These are phyloP conservation scores for Dictyostelium capitatum DNA, from an alignment of 78 protist species.

Conservation along the genomic window DNA sequence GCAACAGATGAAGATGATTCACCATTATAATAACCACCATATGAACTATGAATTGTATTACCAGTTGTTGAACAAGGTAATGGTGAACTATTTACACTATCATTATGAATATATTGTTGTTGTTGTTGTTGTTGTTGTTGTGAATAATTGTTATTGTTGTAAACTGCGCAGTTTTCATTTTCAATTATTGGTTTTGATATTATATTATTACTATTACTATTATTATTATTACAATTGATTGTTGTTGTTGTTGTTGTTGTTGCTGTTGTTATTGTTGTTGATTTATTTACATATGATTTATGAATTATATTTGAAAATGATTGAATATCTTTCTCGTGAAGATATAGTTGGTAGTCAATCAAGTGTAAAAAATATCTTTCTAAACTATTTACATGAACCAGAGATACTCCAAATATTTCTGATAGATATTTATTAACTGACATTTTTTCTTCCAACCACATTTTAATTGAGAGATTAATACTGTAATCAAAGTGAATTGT, in stretches of 20 bases:
- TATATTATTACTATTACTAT: background rate
- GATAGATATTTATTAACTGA: conserved; percentile 67
- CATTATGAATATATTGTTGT: background rate
- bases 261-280: background rate
- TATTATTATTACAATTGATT: background rate
- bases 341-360: conserved; percentile 58
- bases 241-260: background rate
- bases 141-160: background rate
- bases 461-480: conserved; percentile 46
- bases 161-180: background rate
- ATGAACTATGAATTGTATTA: background rate
- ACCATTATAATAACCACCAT: background rate
- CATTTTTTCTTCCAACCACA: conserved; percentile 81
- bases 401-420: conserved; percentile 50
- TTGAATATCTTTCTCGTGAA: conserved; percentile 56
- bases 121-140: background rate
- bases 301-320: conserved; percentile 40
- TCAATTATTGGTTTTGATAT: background rate
- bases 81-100: conserved; percentile 43
- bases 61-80: conserved; percentile 11
- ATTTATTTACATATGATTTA: conserved; percentile 20
- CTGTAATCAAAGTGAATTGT: background rate
- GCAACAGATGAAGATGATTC: conserved; percentile 5
- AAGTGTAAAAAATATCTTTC: conserved; percentile 38
- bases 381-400: conserved; percentile 15